These are phyloP conservation scores for Claviceps monticola DNA, from an alignment of 2,329 filamentous ascomycete genomes.

Conservation along the genomic window DNA sequence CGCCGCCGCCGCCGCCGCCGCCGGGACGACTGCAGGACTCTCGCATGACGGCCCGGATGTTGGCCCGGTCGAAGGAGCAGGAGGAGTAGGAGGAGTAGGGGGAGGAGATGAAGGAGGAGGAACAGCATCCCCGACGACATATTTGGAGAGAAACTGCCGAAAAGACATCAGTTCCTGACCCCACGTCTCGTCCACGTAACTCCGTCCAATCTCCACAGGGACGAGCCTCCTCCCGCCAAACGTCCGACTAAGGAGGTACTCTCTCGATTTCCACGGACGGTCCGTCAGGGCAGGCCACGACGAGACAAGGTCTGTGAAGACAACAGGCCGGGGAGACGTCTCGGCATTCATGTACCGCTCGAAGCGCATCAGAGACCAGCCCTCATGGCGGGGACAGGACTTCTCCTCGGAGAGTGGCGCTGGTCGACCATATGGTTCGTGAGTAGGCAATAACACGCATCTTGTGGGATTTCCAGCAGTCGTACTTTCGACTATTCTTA, in stretches of 20 bases:
- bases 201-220: conserved; percentile 73
- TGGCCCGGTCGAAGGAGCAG: too few species aligned
- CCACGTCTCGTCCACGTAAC: conserved; percentile 79
- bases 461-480: too few species aligned
- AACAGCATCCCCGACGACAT: conserved; percentile 30
- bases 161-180: conserved; percentile 71
- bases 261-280: conserved; percentile 56
- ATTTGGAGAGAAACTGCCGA: conserved; percentile 48
- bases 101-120: too few species aligned
- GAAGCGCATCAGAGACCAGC: conserved; percentile 44
- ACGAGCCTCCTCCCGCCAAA: conserved; percentile 67
- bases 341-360: conserved; percentile 42
- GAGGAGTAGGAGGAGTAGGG: too few species aligned
- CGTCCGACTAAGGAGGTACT: conserved; percentile 61
- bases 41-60: too few species aligned
- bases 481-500: too few species aligned
- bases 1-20: conserved; percentile 1
- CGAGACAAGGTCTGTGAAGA: conserved; percentile 50
- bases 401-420: conserved; percentile 8
- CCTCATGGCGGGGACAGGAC: conserved; percentile 16
- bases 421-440: conserved; percentile 18
- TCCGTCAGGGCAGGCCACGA: conserved; percentile 65
- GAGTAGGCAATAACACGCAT: conserved; percentile 11
- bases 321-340: conserved; percentile 41
- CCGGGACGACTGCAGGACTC: too few species aligned